Base-by-base conservation (phyloP, 2,329 filamentous ascomycete genomes). In the Aaosphaeria pasadenensis region DNA sequence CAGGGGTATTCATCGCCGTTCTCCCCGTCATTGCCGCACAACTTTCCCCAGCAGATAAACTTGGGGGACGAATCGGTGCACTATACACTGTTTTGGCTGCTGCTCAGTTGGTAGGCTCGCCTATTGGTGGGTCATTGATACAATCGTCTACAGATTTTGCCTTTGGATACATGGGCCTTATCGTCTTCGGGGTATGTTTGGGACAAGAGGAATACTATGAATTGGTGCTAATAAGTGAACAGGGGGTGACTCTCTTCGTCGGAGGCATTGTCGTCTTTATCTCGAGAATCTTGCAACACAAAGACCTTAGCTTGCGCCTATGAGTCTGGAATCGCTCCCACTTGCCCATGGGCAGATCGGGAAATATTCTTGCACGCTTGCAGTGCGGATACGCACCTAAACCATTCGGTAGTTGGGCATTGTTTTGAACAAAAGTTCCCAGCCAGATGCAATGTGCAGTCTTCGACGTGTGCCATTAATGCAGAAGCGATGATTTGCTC, bases 1-100 rank as follows among this genome's bases (percentile, higher is more conserved):
- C 49, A 11, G 49, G 49, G 5, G 31, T 51, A 13, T 51, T 51
- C 35, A 48, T 51, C 30, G 47, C 45, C 29, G 42, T 51, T 7
- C 39, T 44, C 11, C 49, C 49, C 29, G 42, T 44, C 4, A 40
- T 41, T 11, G 45, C 48, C 7, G 46, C 45, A 5, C 45, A 51
- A 30, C 45, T 51, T 7, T 42, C 42, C 4, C 49, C 49, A 17
- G 46, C 45, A 7, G 35, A 44, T 5, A 51, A 48, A 39, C 39
- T 51, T 11, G 49, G 49, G 4, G 49, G 30, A 11, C 32, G 46
- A 7, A 45, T 51, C 5, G 49, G 49, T 13, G 49, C 49, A 0
- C 48, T 51, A 17, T 51, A 48, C 9, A 45, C 31, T 3, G 38
- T 48, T 0, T 39, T 47, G 32, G 46, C 45, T 4, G 36, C 48